Percentiles rank a stretch among this genome's conserved stretches.
These are phyloP conservation scores for Eruca vesicaria DNA, from an alignment of 441 rosid genomes.

Conservation along the genomic window DNA sequence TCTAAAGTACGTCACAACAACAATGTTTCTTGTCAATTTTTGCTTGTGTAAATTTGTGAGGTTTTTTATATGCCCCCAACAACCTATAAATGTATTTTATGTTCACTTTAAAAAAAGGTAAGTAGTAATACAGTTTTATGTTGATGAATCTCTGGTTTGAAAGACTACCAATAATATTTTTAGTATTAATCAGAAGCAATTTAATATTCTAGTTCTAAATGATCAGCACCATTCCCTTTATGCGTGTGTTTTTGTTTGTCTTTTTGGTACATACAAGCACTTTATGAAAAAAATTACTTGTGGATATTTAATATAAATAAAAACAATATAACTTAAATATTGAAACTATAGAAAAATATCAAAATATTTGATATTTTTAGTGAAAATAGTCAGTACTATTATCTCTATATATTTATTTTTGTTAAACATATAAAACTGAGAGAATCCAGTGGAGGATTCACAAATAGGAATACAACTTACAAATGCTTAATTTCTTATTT, in stretches of 20 bases:
- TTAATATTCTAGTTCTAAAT: not conserved
- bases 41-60: not conserved
- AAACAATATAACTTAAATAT: not conserved
- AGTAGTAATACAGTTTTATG: not conserved
- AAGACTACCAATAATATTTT: not conserved
- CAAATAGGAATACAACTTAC: not conserved
- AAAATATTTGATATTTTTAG: not conserved
- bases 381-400: too few species aligned
- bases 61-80: not conserved
- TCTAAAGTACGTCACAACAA: too few species aligned
- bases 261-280: not conserved
- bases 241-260: not conserved
- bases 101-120: not conserved
- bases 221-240: not conserved
- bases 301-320: not conserved
- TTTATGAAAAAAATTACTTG: not conserved
- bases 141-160: not conserved
- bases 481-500: not conserved
- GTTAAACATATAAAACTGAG: not conserved
- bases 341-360: not conserved
- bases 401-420: too few species aligned
- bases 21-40: too few species aligned
- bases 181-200: not conserved
- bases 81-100: too few species aligned
- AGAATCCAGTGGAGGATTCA: not conserved